Evolutionary conservation across 129 eudicot species (phyloP), one percentile per base, ranked within the genome.

Genomic region (Sambucus nigra): DNA sequence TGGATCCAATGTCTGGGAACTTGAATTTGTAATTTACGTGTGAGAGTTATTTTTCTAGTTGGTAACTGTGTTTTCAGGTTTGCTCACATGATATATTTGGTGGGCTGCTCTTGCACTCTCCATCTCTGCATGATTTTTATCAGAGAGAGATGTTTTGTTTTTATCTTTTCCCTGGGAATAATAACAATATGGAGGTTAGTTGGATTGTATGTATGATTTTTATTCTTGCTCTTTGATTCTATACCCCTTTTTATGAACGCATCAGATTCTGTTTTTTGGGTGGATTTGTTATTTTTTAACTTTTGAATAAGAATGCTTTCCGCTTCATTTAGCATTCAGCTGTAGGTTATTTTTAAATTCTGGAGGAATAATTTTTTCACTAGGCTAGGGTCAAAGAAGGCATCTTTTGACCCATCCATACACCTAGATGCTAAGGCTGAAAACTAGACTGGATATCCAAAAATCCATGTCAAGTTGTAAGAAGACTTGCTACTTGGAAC

Each of bases 81-180:
- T 67, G 77, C 53, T 76, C 95, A 18, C 61, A 74, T 53, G 83
- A 79, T 56, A 79, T 76, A 32, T 65, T 50, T 64, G 88, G 86
- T 26, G 77, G 83, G 63, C 18, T 89, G 51, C 73, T 85, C 2
- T 26, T 81, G 73, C 86, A 76, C 35, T 45, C 72, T 55, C 86
- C 94, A 33, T 55, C 80, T 63, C 50, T 59, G 41, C 66, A 76
- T 55, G 98, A 89, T 72, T 41, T 60, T 59, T 95, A 89, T 73
- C 88, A 70, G 47, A 85, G 95, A 59, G 94, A 81, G 29, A 79
- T 81, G 71, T 81, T 89, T 72, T 76, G 79, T 68, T 76, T 89
- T 16, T 77, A 82, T 72, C 75, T 89, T 51, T 72, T 78, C 42
- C 94, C 94, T 0, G 86, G 86, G 46, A 65, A 63, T 55, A n/a